These are phyloP conservation scores for Curvularia spicifera DNA, from an alignment of 2,329 filamentous ascomycete species.

Conservation along the genomic window DNA sequence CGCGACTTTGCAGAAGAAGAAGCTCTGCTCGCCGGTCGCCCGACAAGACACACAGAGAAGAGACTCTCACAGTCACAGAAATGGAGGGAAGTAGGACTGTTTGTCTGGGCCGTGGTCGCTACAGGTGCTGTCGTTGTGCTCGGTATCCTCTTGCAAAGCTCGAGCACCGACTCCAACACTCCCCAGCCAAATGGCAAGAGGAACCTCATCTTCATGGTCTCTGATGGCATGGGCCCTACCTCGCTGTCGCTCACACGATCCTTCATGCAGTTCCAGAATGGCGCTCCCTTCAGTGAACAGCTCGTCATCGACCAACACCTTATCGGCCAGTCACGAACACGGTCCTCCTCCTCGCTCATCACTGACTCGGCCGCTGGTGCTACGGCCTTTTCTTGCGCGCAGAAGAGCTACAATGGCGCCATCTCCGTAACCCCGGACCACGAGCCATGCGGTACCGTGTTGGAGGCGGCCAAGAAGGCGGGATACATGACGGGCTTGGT, in stretches of 20 bases:
- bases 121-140: conserved; percentile 80
- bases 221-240: conserved; percentile 96
- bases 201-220: conserved; percentile 98
- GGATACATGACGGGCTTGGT: conserved; percentile 94
- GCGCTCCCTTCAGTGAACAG: conserved; percentile 74
- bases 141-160: conserved; percentile 77
- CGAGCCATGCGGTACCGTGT: conserved; percentile 85
- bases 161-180: conserved; percentile 44
- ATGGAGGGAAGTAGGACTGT: conserved; percentile 77
- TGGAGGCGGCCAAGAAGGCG: conserved; percentile 90
- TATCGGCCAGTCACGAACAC: conserved; percentile 86
- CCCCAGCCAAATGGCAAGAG: conserved; percentile 68
- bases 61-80: conserved; percentile 55
- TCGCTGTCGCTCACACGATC: conserved; percentile 85
- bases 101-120: conserved; percentile 81
- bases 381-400: conserved; percentile 90
- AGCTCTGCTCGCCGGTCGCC: conserved; percentile 65
- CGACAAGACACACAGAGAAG: conserved; percentile 33
- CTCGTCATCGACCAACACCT: conserved; percentile 85
- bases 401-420: conserved; percentile 96
- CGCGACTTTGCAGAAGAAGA: conserved; percentile 67
- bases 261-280: conserved; percentile 79
- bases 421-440: conserved; percentile 88
- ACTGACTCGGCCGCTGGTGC: conserved; percentile 97
- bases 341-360: conserved; percentile 82